A percentile compares a stretch with the other conserved stretches of the same genome.
Evolutionary conservation across 1,139 yeast species (phyloP).

Genomic region (Candida tropicalis): DNA sequence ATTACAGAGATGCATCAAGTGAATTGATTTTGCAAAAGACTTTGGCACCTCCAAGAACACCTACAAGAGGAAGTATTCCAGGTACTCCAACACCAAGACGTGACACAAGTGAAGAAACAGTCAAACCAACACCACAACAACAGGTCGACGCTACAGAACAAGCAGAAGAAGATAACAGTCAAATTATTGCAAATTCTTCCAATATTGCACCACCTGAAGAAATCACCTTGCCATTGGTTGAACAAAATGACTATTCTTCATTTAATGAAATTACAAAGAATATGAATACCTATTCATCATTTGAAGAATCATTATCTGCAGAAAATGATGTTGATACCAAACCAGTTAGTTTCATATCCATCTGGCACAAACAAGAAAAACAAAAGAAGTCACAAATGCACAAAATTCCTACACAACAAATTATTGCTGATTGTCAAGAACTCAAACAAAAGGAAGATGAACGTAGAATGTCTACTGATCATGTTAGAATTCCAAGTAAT

Average conservation of each 20-base stretch:
- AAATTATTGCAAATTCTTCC: slow-evolving; percentile 44
- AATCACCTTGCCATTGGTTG: slow-evolving; percentile 42
- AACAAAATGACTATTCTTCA: slow-evolving; percentile 32
- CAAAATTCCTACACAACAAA: slow-evolving; percentile 14
- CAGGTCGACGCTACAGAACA: slow-evolving; percentile 9
- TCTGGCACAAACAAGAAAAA: slow-evolving; percentile 47
- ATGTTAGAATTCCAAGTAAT: slow-evolving; percentile 23
- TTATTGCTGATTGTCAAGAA: slow-evolving; percentile 11
- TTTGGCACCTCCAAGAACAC: slow-evolving; percentile 24
- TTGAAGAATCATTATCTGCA: slow-evolving; percentile 47
- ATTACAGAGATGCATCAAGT: slow-evolving; percentile 12
- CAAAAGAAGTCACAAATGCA: slow-evolving; percentile 20
- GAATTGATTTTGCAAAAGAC: slow-evolving; percentile 16
- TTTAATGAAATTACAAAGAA: slow-evolving; percentile 41
- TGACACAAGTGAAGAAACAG: slow-evolving; percentile 15
- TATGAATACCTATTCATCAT: slow-evolving; percentile 25
- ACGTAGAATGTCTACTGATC: slow-evolving; percentile 9
- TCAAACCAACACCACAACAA: too few species aligned
- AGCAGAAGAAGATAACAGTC: slow-evolving; percentile 16
- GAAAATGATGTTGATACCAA: slow-evolving; percentile 39
- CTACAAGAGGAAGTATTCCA: slow-evolving; percentile 10
- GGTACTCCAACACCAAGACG: slow-evolving; percentile 25
- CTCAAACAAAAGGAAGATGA: slow-evolving; percentile 5
- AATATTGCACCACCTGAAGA: slow-evolving; percentile 45
- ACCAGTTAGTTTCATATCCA: slow-evolving; percentile 35